Conservation (phyloP, 2,329 filamentous ascomycete species). For the Epichloe hybrida region DNA sequence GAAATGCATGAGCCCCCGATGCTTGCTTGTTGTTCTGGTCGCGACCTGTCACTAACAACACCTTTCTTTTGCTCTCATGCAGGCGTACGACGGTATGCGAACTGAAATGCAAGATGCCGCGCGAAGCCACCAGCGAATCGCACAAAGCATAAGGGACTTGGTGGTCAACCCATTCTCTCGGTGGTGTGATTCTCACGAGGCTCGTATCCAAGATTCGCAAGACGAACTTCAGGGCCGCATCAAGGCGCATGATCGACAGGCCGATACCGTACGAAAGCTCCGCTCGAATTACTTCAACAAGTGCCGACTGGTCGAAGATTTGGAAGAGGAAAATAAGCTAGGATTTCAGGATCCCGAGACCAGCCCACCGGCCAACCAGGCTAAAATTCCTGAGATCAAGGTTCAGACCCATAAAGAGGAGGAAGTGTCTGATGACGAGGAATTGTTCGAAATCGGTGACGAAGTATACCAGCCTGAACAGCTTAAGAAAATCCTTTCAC, state of each 20-base stretch:
- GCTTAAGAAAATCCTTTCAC: constrained; percentile 75
- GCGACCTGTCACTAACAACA: constrained; percentile 8
- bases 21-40: not conserved
- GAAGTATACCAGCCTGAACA: constrained; percentile 73
- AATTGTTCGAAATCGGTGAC: constrained; percentile 82
- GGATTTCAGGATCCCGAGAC: constrained; percentile 79
- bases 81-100: constrained; percentile 91
- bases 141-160: constrained; percentile 88
- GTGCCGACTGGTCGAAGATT: constrained; percentile 85
- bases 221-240: constrained; percentile 85
- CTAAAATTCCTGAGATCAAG: constrained; percentile 69
- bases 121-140: constrained; percentile 87
- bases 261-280: constrained; percentile 80
- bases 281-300: constrained; percentile 98
- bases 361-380: constrained; percentile 47
- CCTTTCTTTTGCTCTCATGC: constrained; percentile 3
- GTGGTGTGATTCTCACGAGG: constrained; percentile 93
- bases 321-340: constrained; percentile 97
- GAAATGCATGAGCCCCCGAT: not conserved
- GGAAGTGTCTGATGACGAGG: constrained; percentile 53
- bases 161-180: constrained; percentile 88
- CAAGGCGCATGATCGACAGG: constrained; percentile 86
- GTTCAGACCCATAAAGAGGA: constrained; percentile 55
- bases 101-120: constrained; percentile 85
- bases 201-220: constrained; percentile 82